A percentile compares a stretch with the other conserved stretches of the same genome.
Conservation (phyloP, 148 eudicot genomes). For the Vaccinium corymbosum region DNA sequence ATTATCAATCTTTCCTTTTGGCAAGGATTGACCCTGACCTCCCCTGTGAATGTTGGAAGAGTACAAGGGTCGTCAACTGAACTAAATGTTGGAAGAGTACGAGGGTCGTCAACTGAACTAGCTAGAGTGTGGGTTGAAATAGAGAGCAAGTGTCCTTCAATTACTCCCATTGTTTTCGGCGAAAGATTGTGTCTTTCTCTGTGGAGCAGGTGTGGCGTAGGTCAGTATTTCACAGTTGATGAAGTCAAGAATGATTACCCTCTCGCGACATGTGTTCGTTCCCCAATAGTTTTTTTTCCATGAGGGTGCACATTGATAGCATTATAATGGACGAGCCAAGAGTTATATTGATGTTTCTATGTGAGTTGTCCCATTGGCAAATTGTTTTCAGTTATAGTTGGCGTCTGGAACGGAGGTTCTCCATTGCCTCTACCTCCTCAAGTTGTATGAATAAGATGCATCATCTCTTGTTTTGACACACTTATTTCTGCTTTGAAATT, state of each 20-base stretch:
- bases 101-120: too few relatives aligned
- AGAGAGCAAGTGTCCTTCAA: neutral
- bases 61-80: too few relatives aligned
- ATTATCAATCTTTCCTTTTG: too few relatives aligned
- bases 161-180: neutral
- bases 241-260: too few relatives aligned
- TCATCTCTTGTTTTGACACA: neutral
- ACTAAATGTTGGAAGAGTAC: too few relatives aligned
- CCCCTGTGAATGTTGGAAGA: too few relatives aligned
- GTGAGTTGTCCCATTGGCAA: neutral
- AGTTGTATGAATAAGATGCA: neutral
- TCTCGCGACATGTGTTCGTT: too few relatives aligned
- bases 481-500: neutral
- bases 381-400: neutral
- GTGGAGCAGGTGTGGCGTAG: neutral
- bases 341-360: neutral
- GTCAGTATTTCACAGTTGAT: too few relatives aligned
- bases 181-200: neutral
- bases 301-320: neutral
- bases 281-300: neutral
- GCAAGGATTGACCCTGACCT: too few relatives aligned
- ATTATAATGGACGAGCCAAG: neutral
- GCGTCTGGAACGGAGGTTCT: slow-evolving; percentile 5
- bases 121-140: too few relatives aligned
- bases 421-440: neutral